Conservation (phyloP, 192 early-diverging fungal species). For the Linnemannia schmuckeri region DNA sequence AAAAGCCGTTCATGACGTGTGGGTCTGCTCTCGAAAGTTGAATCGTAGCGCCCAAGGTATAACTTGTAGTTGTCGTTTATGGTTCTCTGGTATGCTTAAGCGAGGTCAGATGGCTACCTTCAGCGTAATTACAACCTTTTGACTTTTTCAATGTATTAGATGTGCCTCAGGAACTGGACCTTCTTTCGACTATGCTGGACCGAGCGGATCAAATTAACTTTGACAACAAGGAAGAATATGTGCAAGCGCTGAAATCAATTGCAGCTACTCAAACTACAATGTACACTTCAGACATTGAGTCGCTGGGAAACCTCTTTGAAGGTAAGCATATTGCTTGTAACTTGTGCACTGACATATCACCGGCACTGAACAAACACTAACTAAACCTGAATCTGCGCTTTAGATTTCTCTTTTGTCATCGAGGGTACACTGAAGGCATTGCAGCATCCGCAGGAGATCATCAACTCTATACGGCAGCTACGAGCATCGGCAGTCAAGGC, state of each 20-base stretch:
- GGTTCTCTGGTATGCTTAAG: not conserved
- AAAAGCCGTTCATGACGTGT: conserved; percentile 29
- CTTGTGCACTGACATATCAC: too few species aligned
- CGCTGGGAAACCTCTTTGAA: conserved; percentile 52
- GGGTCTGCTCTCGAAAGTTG: conserved; percentile 34
- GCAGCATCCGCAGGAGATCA: conserved; percentile 42
- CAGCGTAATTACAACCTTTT: not conserved
- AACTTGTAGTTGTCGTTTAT: not conserved
- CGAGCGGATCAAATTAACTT: conserved; percentile 24
- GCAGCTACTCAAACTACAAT: conserved; percentile 43
- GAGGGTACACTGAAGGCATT: conserved; percentile 47
- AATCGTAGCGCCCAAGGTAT: conserved; percentile 51
- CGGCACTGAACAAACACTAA: not conserved
- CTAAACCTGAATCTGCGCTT: not conserved
- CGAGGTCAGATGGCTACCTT: not conserved
- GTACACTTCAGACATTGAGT: conserved; percentile 50
- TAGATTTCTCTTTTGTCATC: conserved; percentile 56
- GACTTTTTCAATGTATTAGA: conserved; percentile 13
- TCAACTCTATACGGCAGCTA: conserved; percentile 38
- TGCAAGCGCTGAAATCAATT: conserved; percentile 26
- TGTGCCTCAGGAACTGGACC: conserved; percentile 47
- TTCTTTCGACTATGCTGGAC: conserved; percentile 26
- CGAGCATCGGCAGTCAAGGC: conserved; percentile 8
- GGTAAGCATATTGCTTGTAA: not conserved
- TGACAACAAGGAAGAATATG: conserved; percentile 33